phyloP scores from a whole-genome alignment of 495 filamentous ascomycete species.

The Annulohypoxylon nitens region DNA sequence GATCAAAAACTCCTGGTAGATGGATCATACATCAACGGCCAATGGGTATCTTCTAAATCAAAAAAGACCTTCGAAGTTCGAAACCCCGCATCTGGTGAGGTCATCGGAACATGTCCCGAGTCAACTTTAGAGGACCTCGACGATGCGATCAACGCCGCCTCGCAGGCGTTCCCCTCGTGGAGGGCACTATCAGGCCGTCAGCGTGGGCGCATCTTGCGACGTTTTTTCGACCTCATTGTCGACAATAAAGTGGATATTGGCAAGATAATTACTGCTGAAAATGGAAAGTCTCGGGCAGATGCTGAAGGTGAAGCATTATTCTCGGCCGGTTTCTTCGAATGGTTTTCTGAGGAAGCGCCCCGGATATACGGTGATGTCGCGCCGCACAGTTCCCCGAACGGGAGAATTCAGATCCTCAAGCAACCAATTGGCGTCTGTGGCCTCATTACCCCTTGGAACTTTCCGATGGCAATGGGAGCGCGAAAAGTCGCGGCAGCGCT shows the following conservation, averaged over 20 bases:
- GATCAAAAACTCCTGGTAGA: background rate
- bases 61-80: slow-evolving; percentile 84
- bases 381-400: slow-evolving; percentile 70
- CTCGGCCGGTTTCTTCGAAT: slow-evolving; percentile 83
- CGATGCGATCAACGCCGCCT: slow-evolving; percentile 80
- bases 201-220: slow-evolving; percentile 68
- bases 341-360: slow-evolving; percentile 84
- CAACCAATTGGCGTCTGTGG: slow-evolving; percentile 95
- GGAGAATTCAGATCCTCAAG: slow-evolving; percentile 80
- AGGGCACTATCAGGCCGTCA: slow-evolving; percentile 70
- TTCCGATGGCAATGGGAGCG: slow-evolving; percentile 93
- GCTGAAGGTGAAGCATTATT: slow-evolving; percentile 80
- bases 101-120: slow-evolving; percentile 87
- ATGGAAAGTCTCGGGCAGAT: slow-evolving; percentile 81
- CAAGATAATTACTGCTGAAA: slow-evolving; percentile 87
- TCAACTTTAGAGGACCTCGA: slow-evolving; percentile 80
- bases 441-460: slow-evolving; percentile 97
- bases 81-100: slow-evolving; percentile 82
- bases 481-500: slow-evolving; percentile 88
- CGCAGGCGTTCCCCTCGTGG: slow-evolving; percentile 73
- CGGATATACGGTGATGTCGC: slow-evolving; percentile 82
- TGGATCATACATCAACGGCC: slow-evolving; percentile 78
- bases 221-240: slow-evolving; percentile 82
- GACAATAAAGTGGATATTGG: slow-evolving; percentile 91
- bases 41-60: slow-evolving; percentile 81